Evolutionary conservation across 345 rosid species (phyloP).

Genomic region (Jatropha curcas): DNA sequence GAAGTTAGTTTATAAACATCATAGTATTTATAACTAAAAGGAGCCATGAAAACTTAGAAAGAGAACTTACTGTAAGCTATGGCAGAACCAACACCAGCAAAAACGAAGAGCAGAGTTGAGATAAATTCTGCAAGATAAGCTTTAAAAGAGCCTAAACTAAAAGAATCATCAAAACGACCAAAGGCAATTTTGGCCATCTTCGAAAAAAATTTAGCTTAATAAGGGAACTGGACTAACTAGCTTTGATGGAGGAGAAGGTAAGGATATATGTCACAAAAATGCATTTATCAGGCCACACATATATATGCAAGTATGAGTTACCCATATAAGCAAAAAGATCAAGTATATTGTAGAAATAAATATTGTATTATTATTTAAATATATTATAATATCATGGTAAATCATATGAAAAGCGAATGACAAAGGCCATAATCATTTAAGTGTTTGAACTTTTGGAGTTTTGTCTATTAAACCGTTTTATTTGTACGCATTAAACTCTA

Average conservation of each 20-base stretch:
- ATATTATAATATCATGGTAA: too few relatives aligned
- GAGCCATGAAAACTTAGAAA: neutral
- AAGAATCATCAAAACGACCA: constrained; percentile 82
- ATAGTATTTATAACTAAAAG: too few relatives aligned
- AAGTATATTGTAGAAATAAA: too few relatives aligned
- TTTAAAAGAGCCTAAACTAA: constrained; percentile 72
- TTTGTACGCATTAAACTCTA: too few relatives aligned
- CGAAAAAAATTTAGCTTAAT: neutral
- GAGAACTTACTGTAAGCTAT: constrained; percentile 66
- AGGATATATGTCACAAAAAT: constrained; percentile 2
- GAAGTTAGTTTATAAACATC: too few relatives aligned
- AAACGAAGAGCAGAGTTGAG: constrained; percentile 90
- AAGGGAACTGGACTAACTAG: neutral
- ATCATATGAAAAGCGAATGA: too few relatives aligned
- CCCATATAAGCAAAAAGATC: too few relatives aligned
- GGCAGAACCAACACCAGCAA: constrained; percentile 95
- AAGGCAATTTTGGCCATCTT: constrained; percentile 56
- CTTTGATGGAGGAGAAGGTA: neutral
- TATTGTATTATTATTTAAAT: too few relatives aligned
- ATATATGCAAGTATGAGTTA: too few relatives aligned
- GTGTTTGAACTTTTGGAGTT: too few relatives aligned
- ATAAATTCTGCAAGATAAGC: constrained; percentile 93
- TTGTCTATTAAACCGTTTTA: too few relatives aligned
- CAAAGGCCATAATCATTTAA: too few relatives aligned
- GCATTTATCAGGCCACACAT: constrained; percentile 8